Evolutionary conservation across 805 yeast genomes (phyloP).

Genomic region (Kockiozyma suomiensis): DNA sequence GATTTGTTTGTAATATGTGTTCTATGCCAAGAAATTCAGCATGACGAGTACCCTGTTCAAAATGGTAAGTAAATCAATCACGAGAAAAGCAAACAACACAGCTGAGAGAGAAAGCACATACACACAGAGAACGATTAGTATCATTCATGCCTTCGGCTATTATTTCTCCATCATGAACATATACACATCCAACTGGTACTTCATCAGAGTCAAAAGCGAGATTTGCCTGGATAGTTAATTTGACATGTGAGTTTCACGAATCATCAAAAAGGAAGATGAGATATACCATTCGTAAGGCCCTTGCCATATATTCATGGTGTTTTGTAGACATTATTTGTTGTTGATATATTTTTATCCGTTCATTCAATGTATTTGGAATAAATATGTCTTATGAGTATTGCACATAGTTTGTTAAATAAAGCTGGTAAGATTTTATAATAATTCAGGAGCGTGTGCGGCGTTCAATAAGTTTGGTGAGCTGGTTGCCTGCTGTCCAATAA

Average conservation of each 20-base stretch:
- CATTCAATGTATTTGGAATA: not conserved
- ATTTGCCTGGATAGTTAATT: constrained; percentile 49
- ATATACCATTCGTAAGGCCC: constrained; percentile 43
- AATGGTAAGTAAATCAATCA: not conserved
- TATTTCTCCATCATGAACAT: constrained; percentile 57
- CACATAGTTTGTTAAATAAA: no score
- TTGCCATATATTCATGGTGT: constrained; percentile 42
- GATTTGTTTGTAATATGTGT: constrained; percentile 47
- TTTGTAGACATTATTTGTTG: constrained; percentile 12
- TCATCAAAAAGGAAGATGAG: not conserved
- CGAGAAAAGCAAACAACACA: no score
- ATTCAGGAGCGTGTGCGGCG: not conserved
- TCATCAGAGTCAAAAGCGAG: constrained; percentile 67
- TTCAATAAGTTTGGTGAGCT: no score
- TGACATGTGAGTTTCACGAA: not conserved
- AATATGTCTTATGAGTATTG: not conserved
- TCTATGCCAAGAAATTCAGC: constrained; percentile 89
- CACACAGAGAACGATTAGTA: constrained; percentile 77
- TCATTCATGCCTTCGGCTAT: constrained; percentile 81
- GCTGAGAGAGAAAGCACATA: constrained; percentile 30
- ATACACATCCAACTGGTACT: constrained; percentile 84
- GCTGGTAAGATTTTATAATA: no score
- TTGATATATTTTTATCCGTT: no score
- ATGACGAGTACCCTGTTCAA: constrained; percentile 70
- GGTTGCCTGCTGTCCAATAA: no score